Conservation (phyloP, 2,329 filamentous ascomycete species). For the Trichophyton equinum region DNA sequence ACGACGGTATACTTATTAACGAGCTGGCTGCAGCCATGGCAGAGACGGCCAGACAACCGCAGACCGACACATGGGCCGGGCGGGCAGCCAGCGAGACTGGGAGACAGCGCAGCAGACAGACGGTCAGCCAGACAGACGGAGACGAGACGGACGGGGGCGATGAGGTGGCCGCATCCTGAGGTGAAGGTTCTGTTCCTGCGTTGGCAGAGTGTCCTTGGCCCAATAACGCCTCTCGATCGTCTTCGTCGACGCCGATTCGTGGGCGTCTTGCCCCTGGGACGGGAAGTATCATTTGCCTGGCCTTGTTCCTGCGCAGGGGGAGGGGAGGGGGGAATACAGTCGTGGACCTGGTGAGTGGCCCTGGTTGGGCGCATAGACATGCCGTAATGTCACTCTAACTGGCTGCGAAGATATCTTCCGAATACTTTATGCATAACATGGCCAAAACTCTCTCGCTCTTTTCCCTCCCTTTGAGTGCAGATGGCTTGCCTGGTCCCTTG, state of each 20-base stretch:
- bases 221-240: neutral
- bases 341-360: neutral
- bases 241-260: neutral
- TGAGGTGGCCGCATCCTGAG: neutral
- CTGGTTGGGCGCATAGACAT: neutral
- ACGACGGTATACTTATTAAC: too few relatives aligned
- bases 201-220: neutral
- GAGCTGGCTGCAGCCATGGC: too few relatives aligned
- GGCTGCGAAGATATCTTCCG: neutral
- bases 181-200: neutral
- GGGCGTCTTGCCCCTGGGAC: neutral
- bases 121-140: too few relatives aligned
- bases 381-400: neutral
- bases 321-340: neutral
- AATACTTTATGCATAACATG: neutral
- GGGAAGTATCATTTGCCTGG: neutral
- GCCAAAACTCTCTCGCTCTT: neutral
- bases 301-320: neutral
- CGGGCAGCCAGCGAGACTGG: too few relatives aligned
- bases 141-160: neutral
- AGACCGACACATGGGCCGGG: too few relatives aligned
- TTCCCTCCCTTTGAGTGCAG: too few relatives aligned
- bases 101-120: too few relatives aligned
- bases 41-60: too few relatives aligned
- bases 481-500: too few relatives aligned